These are phyloP conservation scores for Trichosporon sp. DNA, from an alignment of 1,284 basidiomycete species.

Conservation along the genomic window DNA sequence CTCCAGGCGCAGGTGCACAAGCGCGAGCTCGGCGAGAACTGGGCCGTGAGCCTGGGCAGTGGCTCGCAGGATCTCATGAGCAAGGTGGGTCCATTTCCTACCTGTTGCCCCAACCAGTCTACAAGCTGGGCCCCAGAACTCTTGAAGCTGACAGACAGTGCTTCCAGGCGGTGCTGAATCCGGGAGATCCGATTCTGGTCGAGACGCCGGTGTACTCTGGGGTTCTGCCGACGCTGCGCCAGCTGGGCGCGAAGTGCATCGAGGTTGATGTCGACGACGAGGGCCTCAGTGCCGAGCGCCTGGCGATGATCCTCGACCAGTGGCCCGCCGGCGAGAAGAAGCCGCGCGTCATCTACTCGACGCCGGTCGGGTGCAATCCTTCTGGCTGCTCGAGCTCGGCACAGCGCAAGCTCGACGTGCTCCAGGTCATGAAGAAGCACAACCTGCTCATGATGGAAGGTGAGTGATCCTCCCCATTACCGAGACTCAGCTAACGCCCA, in stretches of 20 bases:
- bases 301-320: slow-evolving; percentile 64
- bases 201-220: slow-evolving; percentile 80
- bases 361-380: slow-evolving; percentile 67
- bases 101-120: too few relatives aligned
- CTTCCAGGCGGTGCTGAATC: slow-evolving; percentile 62
- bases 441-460: slow-evolving; percentile 83
- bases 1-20: slow-evolving; percentile 65
- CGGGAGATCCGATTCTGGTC: slow-evolving; percentile 74
- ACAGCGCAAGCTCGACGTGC: slow-evolving; percentile 70
- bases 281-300: slow-evolving; percentile 64
- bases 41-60: slow-evolving; percentile 70
- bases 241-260: slow-evolving; percentile 55
- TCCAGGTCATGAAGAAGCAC: slow-evolving; percentile 68
- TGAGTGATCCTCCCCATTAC: slow-evolving; percentile 31
- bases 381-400: slow-evolving; percentile 70
- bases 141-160: slow-evolving; percentile 39
- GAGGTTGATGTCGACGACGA: slow-evolving; percentile 75
- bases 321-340: slow-evolving; percentile 71
- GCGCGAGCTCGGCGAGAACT: slow-evolving; percentile 55
- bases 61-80: slow-evolving; percentile 85
- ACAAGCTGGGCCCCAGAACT: neutral
- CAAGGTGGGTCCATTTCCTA: slow-evolving; percentile 57
- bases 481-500: slow-evolving; percentile 24
- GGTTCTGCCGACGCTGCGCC: slow-evolving; percentile 39
- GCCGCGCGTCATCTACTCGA: slow-evolving; percentile 71